Conservation (phyloP, 371 early-diverging fungal species). For the Rhizopus stolonifer region DNA sequence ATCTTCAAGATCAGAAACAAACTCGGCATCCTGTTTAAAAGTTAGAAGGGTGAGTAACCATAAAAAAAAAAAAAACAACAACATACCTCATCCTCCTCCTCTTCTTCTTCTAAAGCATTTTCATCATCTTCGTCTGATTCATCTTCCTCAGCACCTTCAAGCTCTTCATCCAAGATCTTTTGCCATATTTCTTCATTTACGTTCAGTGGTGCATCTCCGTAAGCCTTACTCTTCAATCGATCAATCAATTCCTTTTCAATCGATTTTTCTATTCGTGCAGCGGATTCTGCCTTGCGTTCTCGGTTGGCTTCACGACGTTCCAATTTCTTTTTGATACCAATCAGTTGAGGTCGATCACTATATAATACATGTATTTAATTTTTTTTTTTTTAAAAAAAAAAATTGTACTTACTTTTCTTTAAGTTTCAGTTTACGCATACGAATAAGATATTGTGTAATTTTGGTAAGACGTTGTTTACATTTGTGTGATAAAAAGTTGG, state of each 20-base stretch:
- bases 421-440: conserved; percentile 89
- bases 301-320: conserved; percentile 90
- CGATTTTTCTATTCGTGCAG: conserved; percentile 91
- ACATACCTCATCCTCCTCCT: conserved; percentile 49
- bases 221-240: conserved; percentile 91
- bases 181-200: conserved; percentile 89
- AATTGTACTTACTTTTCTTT: conserved; percentile 65
- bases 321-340: conserved; percentile 92
- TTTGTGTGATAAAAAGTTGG: conserved; percentile 89
- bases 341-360: conserved; percentile 70
- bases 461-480: conserved; percentile 99
- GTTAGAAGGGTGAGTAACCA: no score
- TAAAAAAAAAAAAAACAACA: background rate
- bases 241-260: conserved; percentile 98
- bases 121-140: conserved; percentile 73
- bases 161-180: conserved; percentile 69
- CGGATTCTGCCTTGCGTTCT: conserved; percentile 93
- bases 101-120: conserved; percentile 57
- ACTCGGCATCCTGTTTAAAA: conserved; percentile 30
- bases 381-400: background rate
- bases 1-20: conserved; percentile 34
- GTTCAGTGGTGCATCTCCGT: conserved; percentile 89
- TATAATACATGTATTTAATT: background rate
- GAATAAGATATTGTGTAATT: conserved; percentile 95
- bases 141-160: conserved; percentile 72